A percentile compares a stretch with the other conserved stretches of the same genome.
Evolutionary conservation across 2,329 filamentous ascomycete species (phyloP).

Genomic region (Fusarium brachygibbosum): DNA sequence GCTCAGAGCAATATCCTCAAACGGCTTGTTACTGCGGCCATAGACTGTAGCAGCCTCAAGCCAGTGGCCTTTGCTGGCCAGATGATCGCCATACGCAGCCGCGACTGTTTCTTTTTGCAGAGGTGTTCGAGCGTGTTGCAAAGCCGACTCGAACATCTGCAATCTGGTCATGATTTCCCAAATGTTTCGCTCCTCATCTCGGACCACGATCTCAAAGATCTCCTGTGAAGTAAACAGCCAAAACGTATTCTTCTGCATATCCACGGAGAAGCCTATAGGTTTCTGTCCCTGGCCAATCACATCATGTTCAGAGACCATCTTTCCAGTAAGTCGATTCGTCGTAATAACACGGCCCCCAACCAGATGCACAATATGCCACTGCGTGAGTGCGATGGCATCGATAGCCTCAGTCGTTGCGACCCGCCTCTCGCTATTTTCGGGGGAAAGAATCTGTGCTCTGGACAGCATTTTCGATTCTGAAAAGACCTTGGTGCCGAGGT

Average conservation of each 20-base stretch:
- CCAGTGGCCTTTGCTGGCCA: conserved; percentile 85
- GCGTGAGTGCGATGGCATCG: conserved; percentile 84
- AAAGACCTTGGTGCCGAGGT: conserved; percentile 81
- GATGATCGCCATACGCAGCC: conserved; percentile 89
- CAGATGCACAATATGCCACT: conserved; percentile 91
- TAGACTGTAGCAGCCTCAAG: conserved; percentile 90
- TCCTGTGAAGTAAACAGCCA: conserved; percentile 94
- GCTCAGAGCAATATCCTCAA: conserved; percentile 92
- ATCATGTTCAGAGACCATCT: conserved; percentile 87
- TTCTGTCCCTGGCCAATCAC: conserved; percentile 85
- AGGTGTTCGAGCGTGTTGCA: conserved; percentile 84
- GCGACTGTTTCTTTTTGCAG: conserved; percentile 91
- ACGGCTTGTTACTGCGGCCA: conserved; percentile 95
- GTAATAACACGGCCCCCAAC: conserved; percentile 87
- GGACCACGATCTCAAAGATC: conserved; percentile 93
- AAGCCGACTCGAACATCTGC: conserved; percentile 88
- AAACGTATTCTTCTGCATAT: conserved; percentile 95
- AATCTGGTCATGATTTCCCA: conserved; percentile 94
- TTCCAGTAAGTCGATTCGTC: conserved; percentile 87
- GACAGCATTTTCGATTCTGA: conserved; percentile 83
- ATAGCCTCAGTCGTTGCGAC: conserved; percentile 79
- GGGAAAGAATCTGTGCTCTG: conserved; percentile 77
- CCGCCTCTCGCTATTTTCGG: conserved; percentile 74
- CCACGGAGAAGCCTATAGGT: conserved; percentile 86
- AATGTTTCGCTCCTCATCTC: conserved; percentile 90